phyloP scores from a whole-genome alignment of 306 rosid species.

The Vicia sativa region DNA sequence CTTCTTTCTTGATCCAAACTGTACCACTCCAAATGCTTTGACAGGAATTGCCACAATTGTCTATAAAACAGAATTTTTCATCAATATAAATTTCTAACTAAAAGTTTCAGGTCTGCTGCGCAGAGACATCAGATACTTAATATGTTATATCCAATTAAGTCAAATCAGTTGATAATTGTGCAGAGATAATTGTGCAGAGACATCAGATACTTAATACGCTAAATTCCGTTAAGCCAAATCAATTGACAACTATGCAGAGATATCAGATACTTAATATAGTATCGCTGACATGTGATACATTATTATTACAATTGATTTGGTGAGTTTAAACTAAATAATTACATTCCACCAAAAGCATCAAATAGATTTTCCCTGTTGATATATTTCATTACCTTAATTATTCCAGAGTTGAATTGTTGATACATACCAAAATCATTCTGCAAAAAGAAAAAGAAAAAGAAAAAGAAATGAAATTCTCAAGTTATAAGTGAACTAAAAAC shows the following conservation, averaged over 20 bases:
- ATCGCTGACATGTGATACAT: neutral
- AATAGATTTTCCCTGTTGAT: slow-evolving; percentile 21
- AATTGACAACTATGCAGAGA: too few relatives aligned
- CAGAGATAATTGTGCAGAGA: too few relatives aligned
- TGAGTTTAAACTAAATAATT: slow-evolving; percentile 18
- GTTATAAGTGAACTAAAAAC: slow-evolving; percentile 27
- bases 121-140: too few relatives aligned
- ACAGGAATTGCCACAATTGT: slow-evolving; percentile 68
- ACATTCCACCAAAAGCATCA: neutral
- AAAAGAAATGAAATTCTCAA: slow-evolving; percentile 20
- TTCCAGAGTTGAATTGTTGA: slow-evolving; percentile 65
- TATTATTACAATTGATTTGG: slow-evolving; percentile 10
- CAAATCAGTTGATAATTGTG: too few relatives aligned
- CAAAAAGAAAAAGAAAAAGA: slow-evolving; percentile 21
- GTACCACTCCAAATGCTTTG: slow-evolving; percentile 63
- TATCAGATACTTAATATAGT: neutral
- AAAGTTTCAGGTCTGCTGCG: too few relatives aligned
- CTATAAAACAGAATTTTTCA: slow-evolving; percentile 51
- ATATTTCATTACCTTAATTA: slow-evolving; percentile 67
- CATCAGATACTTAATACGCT: too few relatives aligned
- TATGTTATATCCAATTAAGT: too few relatives aligned
- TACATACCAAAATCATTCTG: slow-evolving; percentile 57
- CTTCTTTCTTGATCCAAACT: slow-evolving; percentile 77
- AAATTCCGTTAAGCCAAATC: too few relatives aligned
- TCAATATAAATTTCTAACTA: slow-evolving; percentile 37